Evolutionary conservation across 2,329 filamentous ascomycete species (phyloP).

Genomic region (Scorias spongiosa): DNA sequence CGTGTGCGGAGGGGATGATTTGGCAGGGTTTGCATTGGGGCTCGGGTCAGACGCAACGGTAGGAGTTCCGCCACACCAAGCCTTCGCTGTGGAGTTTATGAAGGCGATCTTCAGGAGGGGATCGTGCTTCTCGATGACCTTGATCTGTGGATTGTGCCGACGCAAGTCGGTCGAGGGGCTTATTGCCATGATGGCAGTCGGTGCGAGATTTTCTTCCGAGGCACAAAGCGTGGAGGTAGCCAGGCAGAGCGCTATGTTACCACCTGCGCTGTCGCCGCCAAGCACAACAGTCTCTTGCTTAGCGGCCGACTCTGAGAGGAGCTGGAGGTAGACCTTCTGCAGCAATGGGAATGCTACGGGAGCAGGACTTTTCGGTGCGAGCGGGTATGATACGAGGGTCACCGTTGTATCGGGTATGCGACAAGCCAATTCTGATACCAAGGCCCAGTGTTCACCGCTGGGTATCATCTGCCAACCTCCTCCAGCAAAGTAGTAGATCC

Average conservation of each 20-base stretch:
- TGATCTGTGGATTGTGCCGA: constrained; percentile 30
- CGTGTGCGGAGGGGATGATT: not conserved
- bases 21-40: not conserved
- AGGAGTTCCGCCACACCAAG: constrained; percentile 23
- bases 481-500: constrained; percentile 41
- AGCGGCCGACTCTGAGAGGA: constrained; percentile 26
- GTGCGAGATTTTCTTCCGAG: constrained; percentile 18
- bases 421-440: constrained; percentile 33
- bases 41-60: not conserved
- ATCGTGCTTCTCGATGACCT: constrained; percentile 26
- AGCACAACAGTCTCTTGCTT: constrained; percentile 31
- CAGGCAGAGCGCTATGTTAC: constrained; percentile 35
- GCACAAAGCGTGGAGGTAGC: constrained; percentile 10
- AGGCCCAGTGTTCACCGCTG: constrained; percentile 36
- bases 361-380: constrained; percentile 39
- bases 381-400: constrained; percentile 36
- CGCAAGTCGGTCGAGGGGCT: constrained; percentile 36
- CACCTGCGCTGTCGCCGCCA: constrained; percentile 41
- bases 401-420: constrained; percentile 16
- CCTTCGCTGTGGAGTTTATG: constrained; percentile 26
- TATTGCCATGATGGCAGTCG: constrained; percentile 29
- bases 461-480: constrained; percentile 42
- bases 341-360: constrained; percentile 33
- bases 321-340: constrained; percentile 26
- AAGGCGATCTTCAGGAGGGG: constrained; percentile 30